Conservation (phyloP, 2,329 filamentous ascomycete genomes). For the Chaetomium olivaceum region DNA sequence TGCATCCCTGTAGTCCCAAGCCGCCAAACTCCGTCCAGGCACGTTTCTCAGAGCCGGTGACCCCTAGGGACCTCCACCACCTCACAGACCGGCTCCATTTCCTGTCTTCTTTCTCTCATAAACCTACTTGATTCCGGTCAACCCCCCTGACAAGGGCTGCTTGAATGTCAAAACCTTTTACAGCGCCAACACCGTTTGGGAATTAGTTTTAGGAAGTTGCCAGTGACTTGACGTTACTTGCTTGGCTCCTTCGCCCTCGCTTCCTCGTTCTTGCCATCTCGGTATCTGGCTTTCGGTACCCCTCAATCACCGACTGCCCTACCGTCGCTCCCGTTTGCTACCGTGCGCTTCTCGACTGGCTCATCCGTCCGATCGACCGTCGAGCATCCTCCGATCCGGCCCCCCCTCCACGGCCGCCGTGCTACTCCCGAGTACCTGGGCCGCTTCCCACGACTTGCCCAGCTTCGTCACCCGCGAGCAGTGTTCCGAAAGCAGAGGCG, state of each 20-base stretch:
- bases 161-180: neutral
- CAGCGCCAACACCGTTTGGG: neutral
- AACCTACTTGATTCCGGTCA: neutral
- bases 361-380: neutral
- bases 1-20: constrained; percentile 19
- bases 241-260: neutral
- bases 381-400: neutral
- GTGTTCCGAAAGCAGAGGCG: neutral
- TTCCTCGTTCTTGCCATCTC: neutral
- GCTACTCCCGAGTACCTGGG: neutral
- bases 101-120: constrained; percentile 5
- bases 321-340: constrained; percentile 6
- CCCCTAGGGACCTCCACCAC: constrained; percentile 20
- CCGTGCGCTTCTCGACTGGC: constrained; percentile 11
- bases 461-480: neutral
- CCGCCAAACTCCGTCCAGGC: constrained; percentile 19
- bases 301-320: constrained; percentile 21
- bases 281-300: constrained; percentile 17
- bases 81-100: constrained; percentile 17
- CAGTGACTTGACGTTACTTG: neutral
- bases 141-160: constrained; percentile 1
- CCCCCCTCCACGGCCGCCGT: neutral
- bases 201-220: neutral
- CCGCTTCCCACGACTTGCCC: neutral
- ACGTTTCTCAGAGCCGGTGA: constrained; percentile 12